phyloP scores from a whole-genome alignment of 2,329 filamentous ascomycete genomes.

The Fusarium sp. region DNA sequence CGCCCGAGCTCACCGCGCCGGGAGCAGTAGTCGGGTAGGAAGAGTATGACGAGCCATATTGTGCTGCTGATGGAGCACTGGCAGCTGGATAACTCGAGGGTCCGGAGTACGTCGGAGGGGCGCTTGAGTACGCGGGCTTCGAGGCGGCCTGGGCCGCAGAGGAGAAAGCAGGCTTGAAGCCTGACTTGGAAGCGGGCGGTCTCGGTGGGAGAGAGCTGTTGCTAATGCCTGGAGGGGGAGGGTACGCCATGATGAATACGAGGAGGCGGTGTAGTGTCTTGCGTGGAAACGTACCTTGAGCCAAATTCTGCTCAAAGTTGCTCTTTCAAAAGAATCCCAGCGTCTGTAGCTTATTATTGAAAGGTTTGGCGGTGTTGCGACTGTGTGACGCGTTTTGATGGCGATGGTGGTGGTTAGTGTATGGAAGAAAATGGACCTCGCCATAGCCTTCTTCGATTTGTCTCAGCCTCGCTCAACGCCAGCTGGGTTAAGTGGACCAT shows the following conservation, averaged over 20 bases:
- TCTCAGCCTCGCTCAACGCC: constrained; percentile 31
- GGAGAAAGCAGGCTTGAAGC: constrained; percentile 65
- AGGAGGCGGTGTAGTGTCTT: constrained; percentile 43
- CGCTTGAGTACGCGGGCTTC: constrained; percentile 54
- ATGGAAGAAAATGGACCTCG: constrained; percentile 35
- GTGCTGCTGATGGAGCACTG: constrained; percentile 51
- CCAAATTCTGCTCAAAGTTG: constrained; percentile 55
- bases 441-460: constrained; percentile 22
- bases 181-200: constrained; percentile 71
- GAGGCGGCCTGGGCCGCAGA: constrained; percentile 53
- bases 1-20: constrained; percentile 46
- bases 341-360: constrained; percentile 7
- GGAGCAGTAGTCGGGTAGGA: constrained; percentile 52
- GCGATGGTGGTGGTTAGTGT: constrained; percentile 17
- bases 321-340: constrained; percentile 31
- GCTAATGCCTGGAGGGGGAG: constrained; percentile 80
- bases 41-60: constrained; percentile 60
- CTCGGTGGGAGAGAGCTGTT: constrained; percentile 75
- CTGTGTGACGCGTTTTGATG: constrained; percentile 15
- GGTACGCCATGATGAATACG: constrained; percentile 85
- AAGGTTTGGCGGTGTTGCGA: constrained; percentile 7
- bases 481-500: constrained; percentile 1
- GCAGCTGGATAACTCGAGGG: constrained; percentile 53
- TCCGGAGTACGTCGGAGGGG: constrained; percentile 45
- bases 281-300: constrained; percentile 65